phyloP scores from a whole-genome alignment of 495 filamentous ascomycete species.

The Xeromyces bisporus region DNA sequence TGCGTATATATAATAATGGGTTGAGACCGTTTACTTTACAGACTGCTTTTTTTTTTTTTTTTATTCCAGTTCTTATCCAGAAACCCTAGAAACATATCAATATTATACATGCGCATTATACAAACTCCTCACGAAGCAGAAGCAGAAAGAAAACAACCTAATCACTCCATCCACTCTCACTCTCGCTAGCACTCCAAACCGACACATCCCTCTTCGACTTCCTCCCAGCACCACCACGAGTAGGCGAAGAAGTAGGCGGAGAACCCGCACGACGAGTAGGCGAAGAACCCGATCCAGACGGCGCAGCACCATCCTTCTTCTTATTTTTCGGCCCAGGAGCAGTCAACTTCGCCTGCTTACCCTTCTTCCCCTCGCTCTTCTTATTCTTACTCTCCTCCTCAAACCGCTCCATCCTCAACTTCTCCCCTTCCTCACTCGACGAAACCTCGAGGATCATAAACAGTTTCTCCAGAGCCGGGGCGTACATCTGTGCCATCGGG shows the following conservation, averaged over 20 bases:
- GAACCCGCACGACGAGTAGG: constrained; percentile 2
- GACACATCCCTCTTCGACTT: constrained; percentile 5
- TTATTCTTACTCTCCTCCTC: constrained; percentile 10
- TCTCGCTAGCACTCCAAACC: constrained; percentile 26
- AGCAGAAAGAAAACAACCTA: too few species aligned
- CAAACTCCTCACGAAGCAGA: too few species aligned
- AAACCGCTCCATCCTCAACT: constrained; percentile 6
- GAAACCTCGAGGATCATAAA: constrained; percentile 29
- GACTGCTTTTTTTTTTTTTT: too few species aligned
- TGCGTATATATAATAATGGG: too few species aligned
- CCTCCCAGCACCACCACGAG: constrained; percentile 1
- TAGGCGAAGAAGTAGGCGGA: constrained; percentile 2
- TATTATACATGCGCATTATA: too few species aligned
- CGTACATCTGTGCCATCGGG: constrained; percentile 52
- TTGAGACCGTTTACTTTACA: too few species aligned
- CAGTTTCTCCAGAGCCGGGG: constrained; percentile 54
- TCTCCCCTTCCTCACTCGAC: constrained; percentile 7
- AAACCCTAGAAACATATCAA: too few species aligned
- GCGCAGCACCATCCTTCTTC: constrained; percentile 10
- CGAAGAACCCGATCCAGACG: constrained; percentile 5
- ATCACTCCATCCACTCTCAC: constrained; percentile 23
- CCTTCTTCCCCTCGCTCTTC: constrained; percentile 3
- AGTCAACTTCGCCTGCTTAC: too few species aligned
- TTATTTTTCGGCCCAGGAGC: constrained; percentile 13
- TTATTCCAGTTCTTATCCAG: too few species aligned